These are phyloP conservation scores for Huntiella decipiens DNA, from an alignment of 2,329 filamentous ascomycete species.

Conservation along the genomic window DNA sequence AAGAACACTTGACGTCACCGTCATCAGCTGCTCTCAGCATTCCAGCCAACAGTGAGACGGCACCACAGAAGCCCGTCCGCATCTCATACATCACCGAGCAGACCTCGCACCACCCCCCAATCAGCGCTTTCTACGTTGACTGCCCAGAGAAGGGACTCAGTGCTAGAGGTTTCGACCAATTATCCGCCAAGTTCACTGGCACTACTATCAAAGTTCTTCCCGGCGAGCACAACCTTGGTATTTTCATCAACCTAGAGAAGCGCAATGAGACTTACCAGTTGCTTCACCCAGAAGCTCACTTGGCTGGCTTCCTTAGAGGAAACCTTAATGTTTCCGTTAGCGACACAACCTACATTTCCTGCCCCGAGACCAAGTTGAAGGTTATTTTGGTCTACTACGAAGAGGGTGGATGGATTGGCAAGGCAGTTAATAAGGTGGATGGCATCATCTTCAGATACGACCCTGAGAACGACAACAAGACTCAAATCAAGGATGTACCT, in stretches of 20 bases:
- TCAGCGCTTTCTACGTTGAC: conserved; percentile 86
- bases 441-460: conserved; percentile 85
- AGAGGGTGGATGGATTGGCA: conserved; percentile 73
- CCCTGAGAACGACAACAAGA: conserved; percentile 64
- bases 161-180: conserved; percentile 83
- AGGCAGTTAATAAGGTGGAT: conserved; percentile 76
- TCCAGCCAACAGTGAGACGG: conserved; percentile 25
- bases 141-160: conserved; percentile 80
- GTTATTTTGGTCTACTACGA: conserved; percentile 84
- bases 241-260: conserved; percentile 73
- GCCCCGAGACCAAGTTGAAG: conserved; percentile 78
- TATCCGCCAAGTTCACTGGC: conserved; percentile 93
- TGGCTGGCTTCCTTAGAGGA: conserved; percentile 74
- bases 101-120: conserved; percentile 91
- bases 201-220: conserved; percentile 83
- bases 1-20: conserved; percentile 24
- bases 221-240: conserved; percentile 84
- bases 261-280: conserved; percentile 85
- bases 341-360: conserved; percentile 74
- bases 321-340: conserved; percentile 80
- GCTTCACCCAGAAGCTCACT: conserved; percentile 80
- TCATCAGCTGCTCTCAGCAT: conserved; percentile 33
- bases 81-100: conserved; percentile 94
- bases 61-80: conserved; percentile 37
- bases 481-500: conserved; percentile 65